Evolutionary conservation across 306 rosid genomes (phyloP).

Genomic region (Prinsepia uniflora): DNA sequence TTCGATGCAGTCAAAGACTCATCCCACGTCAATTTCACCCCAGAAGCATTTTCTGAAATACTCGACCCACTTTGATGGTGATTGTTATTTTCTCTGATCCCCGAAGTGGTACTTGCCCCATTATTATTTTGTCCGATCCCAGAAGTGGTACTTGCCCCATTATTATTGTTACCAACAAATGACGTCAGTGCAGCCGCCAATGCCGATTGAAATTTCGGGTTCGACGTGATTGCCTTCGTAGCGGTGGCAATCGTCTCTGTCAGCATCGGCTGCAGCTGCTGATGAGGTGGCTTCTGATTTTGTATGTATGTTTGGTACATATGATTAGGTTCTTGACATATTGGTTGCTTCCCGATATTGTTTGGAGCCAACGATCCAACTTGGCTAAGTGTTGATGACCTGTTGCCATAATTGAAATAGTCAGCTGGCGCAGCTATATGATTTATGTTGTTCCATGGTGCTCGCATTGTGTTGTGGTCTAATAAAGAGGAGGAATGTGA

Average conservation of each 20-base stretch:
- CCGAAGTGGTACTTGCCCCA: neutral
- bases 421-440: neutral
- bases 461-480: slow-evolving; percentile 21
- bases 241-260: slow-evolving; percentile 72
- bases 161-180: slow-evolving; percentile 43
- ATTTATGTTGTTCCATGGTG: slow-evolving; percentile 15
- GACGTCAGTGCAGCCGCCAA: slow-evolving; percentile 76
- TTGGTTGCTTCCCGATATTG: slow-evolving; percentile 27
- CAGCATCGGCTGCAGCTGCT: slow-evolving; percentile 14
- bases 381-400: slow-evolving; percentile 15
- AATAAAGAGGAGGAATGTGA: slow-evolving; percentile 32
- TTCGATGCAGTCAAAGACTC: slow-evolving; percentile 23
- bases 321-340: slow-evolving; percentile 27
- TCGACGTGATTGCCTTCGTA: slow-evolving; percentile 69
- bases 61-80: neutral
- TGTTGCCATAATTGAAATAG: slow-evolving; percentile 26
- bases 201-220: slow-evolving; percentile 85
- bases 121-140: too few species aligned
- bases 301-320: slow-evolving; percentile 26
- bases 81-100: slow-evolving; percentile 16
- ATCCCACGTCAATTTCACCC: slow-evolving; percentile 35
- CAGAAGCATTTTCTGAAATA: neutral
- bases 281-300: slow-evolving; percentile 13
- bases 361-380: slow-evolving; percentile 3
- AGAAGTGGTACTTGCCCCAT: neutral